Percentiles rank a stretch among this genome's conserved stretches.
Evolutionary conservation across 75 land plant species (phyloP).

Genomic region (Cryptomeria japonica): DNA sequence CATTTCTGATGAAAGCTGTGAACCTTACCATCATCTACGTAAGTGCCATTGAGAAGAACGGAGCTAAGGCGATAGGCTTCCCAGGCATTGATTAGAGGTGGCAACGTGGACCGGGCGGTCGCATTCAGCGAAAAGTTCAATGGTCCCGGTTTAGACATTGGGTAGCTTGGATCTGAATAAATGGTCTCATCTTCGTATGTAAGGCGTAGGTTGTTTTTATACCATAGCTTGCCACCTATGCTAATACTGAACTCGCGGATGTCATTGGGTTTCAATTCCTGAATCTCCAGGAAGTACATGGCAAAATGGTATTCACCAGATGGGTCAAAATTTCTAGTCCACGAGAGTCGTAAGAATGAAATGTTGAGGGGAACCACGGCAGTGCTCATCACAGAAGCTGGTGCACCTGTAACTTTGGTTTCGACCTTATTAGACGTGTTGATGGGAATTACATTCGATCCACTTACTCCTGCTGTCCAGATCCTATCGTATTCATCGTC

Average conservation of each 20-base stretch:
- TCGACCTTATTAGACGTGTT: neutral
- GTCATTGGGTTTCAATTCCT: no score
- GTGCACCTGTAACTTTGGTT: neutral
- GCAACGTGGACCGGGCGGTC: neutral
- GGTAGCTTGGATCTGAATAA: neutral
- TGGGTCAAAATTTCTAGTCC: neutral
- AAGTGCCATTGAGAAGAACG: no score
- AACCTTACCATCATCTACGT: neutral
- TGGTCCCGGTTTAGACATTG: neutral
- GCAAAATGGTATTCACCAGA: no score
- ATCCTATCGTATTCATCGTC: neutral
- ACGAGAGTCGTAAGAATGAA: neutral
- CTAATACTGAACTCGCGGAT: no score
- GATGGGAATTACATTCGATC: neutral
- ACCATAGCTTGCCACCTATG: neutral
- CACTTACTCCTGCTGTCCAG: neutral
- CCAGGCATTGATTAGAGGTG: no score
- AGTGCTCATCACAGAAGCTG: neutral
- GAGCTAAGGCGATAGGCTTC: no score
- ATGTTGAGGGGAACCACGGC: neutral
- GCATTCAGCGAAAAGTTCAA: neutral
- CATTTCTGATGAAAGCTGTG: no score
- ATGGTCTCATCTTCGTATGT: no score
- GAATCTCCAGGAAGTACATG: no score
- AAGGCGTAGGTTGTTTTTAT: neutral